Evolutionary conservation across 2,329 filamentous ascomycete genomes (phyloP).

Genomic region (Colletotrichum sp.): DNA sequence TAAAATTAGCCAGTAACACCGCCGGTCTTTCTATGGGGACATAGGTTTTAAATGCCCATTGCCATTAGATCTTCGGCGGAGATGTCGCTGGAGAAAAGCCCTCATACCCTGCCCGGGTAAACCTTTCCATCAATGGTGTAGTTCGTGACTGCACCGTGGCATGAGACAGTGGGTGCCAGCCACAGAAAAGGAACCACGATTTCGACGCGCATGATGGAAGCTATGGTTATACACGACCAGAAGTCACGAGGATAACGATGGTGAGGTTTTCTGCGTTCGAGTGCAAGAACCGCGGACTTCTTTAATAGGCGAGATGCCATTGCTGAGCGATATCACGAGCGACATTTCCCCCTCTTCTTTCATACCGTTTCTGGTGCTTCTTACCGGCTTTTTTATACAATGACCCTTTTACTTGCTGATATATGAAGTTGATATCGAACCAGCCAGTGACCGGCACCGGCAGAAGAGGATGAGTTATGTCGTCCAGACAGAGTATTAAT

Average conservation of each 20-base stretch:
- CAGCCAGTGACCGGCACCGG: background rate
- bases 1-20: background rate
- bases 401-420: background rate
- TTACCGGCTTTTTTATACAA: background rate
- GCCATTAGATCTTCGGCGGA: slow-evolving; percentile 59
- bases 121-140: slow-evolving; percentile 50
- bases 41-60: slow-evolving; percentile 39
- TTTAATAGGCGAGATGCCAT: background rate
- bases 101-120: slow-evolving; percentile 45
- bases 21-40: background rate
- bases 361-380: background rate
- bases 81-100: slow-evolving; percentile 54
- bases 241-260: background rate
- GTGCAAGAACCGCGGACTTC: background rate
- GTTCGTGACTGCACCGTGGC: slow-evolving; percentile 47
- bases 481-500: background rate
- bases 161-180: slow-evolving; percentile 22
- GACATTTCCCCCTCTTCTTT: background rate
- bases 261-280: background rate
- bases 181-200: background rate
- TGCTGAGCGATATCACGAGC: background rate
- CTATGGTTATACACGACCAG: background rate
- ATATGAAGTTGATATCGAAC: background rate
- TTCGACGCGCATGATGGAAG: background rate
- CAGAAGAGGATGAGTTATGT: background rate